phyloP scores from a whole-genome alignment of 345 rosid genomes.

The Cardamine occulta region DNA sequence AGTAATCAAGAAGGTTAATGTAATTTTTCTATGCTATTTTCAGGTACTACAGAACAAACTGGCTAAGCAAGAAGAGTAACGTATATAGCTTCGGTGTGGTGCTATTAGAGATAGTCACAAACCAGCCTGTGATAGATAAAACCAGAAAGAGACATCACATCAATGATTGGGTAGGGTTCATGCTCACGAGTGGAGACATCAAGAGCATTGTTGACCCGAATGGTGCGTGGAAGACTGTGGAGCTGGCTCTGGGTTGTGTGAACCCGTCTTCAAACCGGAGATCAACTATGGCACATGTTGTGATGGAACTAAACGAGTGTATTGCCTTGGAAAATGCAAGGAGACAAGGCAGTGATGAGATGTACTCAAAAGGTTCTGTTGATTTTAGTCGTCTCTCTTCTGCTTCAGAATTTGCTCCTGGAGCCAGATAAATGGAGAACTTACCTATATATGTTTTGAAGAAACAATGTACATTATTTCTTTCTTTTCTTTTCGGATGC shows the following conservation, averaged over 20 bases:
- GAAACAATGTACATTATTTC: background rate
- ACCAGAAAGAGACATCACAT: constrained; percentile 42
- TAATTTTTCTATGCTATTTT: background rate
- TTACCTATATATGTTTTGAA: background rate
- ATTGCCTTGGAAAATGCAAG: constrained; percentile 29
- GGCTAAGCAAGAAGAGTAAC: constrained; percentile 56
- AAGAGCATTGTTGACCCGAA: constrained; percentile 53
- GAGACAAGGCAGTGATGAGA: constrained; percentile 29
- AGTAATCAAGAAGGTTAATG: background rate
- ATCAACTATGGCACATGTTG: constrained; percentile 50
- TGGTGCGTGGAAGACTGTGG: constrained; percentile 53
- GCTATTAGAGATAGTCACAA: constrained; percentile 57
- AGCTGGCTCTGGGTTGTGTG: constrained; percentile 54
- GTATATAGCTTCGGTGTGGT: constrained; percentile 63
- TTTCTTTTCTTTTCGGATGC: too few species aligned
- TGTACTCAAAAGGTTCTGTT: background rate
- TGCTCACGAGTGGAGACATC: constrained; percentile 53
- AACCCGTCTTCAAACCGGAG: constrained; percentile 36
- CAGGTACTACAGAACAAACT: constrained; percentile 45
- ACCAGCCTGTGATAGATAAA: constrained; percentile 45
- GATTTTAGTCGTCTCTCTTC: background rate
- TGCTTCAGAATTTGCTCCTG: background rate
- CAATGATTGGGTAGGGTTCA: constrained; percentile 47
- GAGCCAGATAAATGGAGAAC: background rate
- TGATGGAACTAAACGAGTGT: constrained; percentile 51